phyloP scores from a whole-genome alignment of 2,329 filamentous ascomycete genomes.

The Dactylellina leptospora region DNA sequence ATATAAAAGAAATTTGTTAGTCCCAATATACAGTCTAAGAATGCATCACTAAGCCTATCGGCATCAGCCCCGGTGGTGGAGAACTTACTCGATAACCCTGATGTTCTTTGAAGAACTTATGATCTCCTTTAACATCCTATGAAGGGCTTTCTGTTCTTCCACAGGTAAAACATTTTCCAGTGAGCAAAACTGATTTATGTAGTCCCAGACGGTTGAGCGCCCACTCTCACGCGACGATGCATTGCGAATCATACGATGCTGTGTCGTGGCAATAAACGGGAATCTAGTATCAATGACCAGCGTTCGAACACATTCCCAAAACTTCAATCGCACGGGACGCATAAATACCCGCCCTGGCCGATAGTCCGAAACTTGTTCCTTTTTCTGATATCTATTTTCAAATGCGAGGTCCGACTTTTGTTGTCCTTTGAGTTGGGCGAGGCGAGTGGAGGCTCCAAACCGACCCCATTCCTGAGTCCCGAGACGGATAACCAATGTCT shows the following conservation, averaged over 20 bases:
- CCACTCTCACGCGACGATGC: neutral
- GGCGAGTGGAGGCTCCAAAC: neutral
- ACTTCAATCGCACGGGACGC: neutral
- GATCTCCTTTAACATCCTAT: neutral
- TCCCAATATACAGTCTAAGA: too few relatives aligned
- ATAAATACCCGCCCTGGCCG: neutral
- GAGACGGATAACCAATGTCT: slow-evolving; percentile 17
- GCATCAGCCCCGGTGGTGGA: too few relatives aligned
- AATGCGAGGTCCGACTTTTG: neutral
- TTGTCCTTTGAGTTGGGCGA: neutral
- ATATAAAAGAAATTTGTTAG: too few relatives aligned
- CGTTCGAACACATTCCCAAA: neutral
- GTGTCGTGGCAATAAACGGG: neutral
- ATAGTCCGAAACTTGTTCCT: neutral
- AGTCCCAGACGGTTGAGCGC: neutral
- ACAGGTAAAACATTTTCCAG: neutral
- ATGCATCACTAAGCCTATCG: too few relatives aligned
- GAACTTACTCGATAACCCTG: neutral
- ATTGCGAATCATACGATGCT: neutral
- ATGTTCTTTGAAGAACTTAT: neutral
- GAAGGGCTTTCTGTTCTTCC: neutral
- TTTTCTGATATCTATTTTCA: neutral
- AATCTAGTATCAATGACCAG: neutral
- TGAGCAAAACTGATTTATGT: too few relatives aligned
- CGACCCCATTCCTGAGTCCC: slow-evolving; percentile 1